These are phyloP conservation scores for Colletotrichum lini DNA, from an alignment of 2,329 filamentous ascomycete species.

Conservation along the genomic window DNA sequence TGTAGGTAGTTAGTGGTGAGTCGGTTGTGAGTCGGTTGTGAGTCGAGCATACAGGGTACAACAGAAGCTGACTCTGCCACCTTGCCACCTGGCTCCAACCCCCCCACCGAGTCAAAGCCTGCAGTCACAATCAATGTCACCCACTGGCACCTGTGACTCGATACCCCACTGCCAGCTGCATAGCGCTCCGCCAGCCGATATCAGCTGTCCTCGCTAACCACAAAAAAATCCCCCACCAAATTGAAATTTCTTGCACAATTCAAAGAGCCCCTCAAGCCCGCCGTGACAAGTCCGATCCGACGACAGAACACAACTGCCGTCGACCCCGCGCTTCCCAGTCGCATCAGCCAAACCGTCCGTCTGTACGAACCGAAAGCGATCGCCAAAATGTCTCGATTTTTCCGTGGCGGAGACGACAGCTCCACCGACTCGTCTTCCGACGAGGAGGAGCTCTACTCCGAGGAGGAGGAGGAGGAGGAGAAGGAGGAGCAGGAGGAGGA, in stretches of 20 bases:
- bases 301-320: constrained; percentile 37
- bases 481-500: constrained; percentile 66
- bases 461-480: constrained; percentile 77
- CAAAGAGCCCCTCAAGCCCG: constrained; percentile 37
- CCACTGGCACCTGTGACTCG: constrained; percentile 27
- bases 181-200: neutral
- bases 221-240: constrained; percentile 41
- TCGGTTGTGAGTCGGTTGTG: too few relatives aligned
- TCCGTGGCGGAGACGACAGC: constrained; percentile 92
- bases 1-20: too few relatives aligned
- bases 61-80: neutral
- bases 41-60: neutral
- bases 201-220: constrained; percentile 42
- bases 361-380: constrained; percentile 39
- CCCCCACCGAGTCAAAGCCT: neutral
- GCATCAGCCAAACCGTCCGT: constrained; percentile 34
- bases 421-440: constrained; percentile 96
- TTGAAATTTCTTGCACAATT: constrained; percentile 39
- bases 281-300: constrained; percentile 42
- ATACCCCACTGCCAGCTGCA: too few relatives aligned
- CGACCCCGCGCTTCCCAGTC: constrained; percentile 40
- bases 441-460: constrained; percentile 94
- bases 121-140: neutral
- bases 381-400: constrained; percentile 92
- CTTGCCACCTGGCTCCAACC: constrained; percentile 17